Base-by-base conservation (phyloP, 495 filamentous ascomycete species). In the Astrothelium macrocarpum region DNA sequence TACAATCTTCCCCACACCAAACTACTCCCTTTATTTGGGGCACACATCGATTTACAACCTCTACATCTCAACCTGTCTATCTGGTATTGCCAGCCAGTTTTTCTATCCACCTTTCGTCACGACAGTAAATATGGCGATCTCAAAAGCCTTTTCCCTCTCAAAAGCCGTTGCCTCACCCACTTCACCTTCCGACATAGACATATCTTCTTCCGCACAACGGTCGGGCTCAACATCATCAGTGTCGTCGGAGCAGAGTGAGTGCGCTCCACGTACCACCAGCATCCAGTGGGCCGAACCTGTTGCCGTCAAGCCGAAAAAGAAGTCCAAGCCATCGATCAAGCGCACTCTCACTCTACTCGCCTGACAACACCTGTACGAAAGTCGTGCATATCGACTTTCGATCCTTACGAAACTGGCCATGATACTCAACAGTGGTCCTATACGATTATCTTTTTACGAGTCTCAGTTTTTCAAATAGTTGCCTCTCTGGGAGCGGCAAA, bases 281-380 rank as follows among this genome's bases (percentile, higher is more conserved):
- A 56, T 56, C 20, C 49, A 56, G 25, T 56, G 49, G 49, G 49
- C 49, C 25, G 49, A 56, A 25, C 49, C 49, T 16, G 49, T 56
- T 16, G 49, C 49, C 49, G 49, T 56, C 23, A 56, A 56, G 49
- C 49, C 49, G 11, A 56, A 56, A 20, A 56, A 56, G 49, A 56
- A 56, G 20, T 56, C 49, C 23, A 56, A 56, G 25, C 49, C 49
- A 12, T 56, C 49, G 7, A 56, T 56, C 49, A 56, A 56, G 49
- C 49, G 49, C 23, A 56, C 49, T 5, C 49, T 56, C 2, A 56
- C 49, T 20, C 49, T 56, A 5, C 49, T 56, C 29, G 49, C 49
- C 49, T 56, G 49, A 56, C 49, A 56, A 56, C 9, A 11, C 49
- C 2, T 56, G 49, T 29, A 16, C 25, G 49, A 29, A 56, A 28